Conservation (phyloP, 306 rosid species). For the Gillenia trifoliata region DNA sequence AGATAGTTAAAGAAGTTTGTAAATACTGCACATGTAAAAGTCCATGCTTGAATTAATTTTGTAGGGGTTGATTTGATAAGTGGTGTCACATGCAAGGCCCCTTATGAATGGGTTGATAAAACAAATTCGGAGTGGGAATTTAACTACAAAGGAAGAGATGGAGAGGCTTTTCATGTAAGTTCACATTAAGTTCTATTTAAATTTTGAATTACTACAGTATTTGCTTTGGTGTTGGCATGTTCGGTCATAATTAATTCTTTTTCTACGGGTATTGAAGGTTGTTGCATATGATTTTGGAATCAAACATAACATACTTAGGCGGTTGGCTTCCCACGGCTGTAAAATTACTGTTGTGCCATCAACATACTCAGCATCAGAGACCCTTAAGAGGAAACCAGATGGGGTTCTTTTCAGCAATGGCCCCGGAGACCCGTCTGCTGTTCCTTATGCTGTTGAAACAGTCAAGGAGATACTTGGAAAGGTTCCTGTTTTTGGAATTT, state of each 20-base stretch:
- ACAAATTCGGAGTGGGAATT: slow-evolving; percentile 66
- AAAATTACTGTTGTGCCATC: slow-evolving; percentile 89
- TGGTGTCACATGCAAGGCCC: slow-evolving; percentile 81
- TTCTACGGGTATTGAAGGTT: slow-evolving; percentile 42
- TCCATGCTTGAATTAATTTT: slow-evolving; percentile 21
- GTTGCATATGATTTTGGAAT: slow-evolving; percentile 96
- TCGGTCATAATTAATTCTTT: not conserved
- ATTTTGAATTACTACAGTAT: not conserved
- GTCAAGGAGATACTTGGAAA: slow-evolving; percentile 77
- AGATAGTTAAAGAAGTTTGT: slow-evolving; percentile 2
- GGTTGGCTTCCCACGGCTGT: slow-evolving; percentile 82
- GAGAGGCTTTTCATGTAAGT: slow-evolving; percentile 64
- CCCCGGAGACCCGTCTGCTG: slow-evolving; percentile 94
- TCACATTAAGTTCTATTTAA: not conserved
- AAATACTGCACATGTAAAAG: not conserved
- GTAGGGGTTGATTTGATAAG: slow-evolving; percentile 87
- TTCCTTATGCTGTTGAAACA: slow-evolving; percentile 90
- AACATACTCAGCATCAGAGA: slow-evolving; percentile 78
- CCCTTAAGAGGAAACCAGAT: slow-evolving; percentile 72
- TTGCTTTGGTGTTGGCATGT: not conserved
- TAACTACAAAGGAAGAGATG: slow-evolving; percentile 25
- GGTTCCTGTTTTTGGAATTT: slow-evolving; percentile 94
- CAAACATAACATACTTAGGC: slow-evolving; percentile 88
- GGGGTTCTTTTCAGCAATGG: slow-evolving; percentile 93
- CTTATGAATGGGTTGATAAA: slow-evolving; percentile 77